A percentile compares a stretch with the other conserved stretches of the same genome.
These are phyloP conservation scores for Coemansia sp. DNA, from an alignment of 192 early-diverging fungal species.

Conservation along the genomic window DNA sequence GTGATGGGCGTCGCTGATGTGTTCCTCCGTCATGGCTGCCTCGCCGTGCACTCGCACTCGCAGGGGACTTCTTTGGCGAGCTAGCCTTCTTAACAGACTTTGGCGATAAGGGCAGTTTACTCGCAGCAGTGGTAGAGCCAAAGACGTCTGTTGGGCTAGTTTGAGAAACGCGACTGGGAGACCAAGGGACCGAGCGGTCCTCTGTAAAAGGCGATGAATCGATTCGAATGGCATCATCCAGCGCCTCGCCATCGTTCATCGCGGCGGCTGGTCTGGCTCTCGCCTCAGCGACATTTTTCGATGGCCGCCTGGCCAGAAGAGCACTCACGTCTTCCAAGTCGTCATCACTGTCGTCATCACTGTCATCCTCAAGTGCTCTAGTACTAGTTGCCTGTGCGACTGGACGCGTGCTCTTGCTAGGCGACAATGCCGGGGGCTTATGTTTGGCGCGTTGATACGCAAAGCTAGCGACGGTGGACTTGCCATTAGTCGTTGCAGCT, in stretches of 20 bases:
- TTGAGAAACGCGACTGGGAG: background rate
- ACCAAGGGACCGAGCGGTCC: background rate
- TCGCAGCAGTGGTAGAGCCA: background rate
- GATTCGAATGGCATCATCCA: slow-evolving; percentile 11
- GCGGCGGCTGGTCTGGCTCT: background rate
- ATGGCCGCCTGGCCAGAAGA: background rate
- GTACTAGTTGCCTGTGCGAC: background rate
- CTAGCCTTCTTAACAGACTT: background rate
- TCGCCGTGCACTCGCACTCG: background rate
- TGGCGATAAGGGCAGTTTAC: background rate
- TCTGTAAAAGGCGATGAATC: slow-evolving; percentile 28
- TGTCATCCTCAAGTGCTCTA: background rate
- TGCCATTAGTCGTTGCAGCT: background rate
- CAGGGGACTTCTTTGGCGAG: background rate
- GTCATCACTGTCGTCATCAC: slow-evolving; percentile 22
- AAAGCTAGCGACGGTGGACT: background rate
- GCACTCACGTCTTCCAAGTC: slow-evolving; percentile 15
- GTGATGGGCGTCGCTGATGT: slow-evolving; percentile 20
- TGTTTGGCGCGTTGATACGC: background rate
- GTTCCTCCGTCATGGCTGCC: background rate
- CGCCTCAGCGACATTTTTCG: background rate
- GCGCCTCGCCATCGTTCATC: background rate
- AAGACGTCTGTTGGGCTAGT: background rate
- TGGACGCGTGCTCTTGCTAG: background rate
- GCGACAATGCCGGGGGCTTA: background rate